phyloP scores from a whole-genome alignment of 768 basidiomycete species.

The Piloderma croceum region DNA sequence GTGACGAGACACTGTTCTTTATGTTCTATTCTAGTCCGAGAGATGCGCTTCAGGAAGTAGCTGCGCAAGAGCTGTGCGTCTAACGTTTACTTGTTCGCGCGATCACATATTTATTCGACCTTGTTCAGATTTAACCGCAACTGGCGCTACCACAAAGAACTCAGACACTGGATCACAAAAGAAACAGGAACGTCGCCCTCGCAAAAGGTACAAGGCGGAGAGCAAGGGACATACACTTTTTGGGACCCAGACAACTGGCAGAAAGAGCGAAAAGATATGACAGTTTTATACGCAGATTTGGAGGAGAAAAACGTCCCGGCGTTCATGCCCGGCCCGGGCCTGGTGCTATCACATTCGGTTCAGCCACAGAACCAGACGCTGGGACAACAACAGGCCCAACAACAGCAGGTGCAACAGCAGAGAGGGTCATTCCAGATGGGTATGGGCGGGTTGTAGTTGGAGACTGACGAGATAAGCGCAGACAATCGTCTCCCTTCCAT shows the following conservation, averaged over 20 bases:
- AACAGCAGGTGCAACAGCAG: conserved; percentile 36
- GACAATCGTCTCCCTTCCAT: too few species aligned
- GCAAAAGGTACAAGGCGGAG: conserved; percentile 72
- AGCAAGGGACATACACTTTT: conserved; percentile 85
- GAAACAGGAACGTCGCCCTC: conserved; percentile 75
- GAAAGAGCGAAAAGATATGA: conserved; percentile 74
- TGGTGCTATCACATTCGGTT: conserved; percentile 32
- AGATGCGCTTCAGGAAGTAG: conserved; percentile 90
- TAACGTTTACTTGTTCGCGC: conserved; percentile 6
- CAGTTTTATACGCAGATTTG: conserved; percentile 65
- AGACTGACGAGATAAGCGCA: too few species aligned
- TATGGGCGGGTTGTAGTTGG: conserved; percentile 46
- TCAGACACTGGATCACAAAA: conserved; percentile 78
- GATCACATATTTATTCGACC: conserved; percentile 7
- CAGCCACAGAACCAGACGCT: conserved; percentile 1
- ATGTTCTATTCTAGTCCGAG: conserved; percentile 95
- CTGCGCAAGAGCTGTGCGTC: conserved; percentile 88
- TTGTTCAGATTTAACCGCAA: conserved; percentile 77
- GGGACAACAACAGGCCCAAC: conserved; percentile 23
- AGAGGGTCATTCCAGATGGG: conserved; percentile 48
- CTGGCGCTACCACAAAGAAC: conserved; percentile 95
- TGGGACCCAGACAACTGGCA: conserved; percentile 82
- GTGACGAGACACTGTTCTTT: conserved; percentile 95
- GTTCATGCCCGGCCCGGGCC: conserved; percentile 48
- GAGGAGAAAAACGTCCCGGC: conserved; percentile 68